Conservation (phyloP, 768 basidiomycete genomes). For the Auriscalpium orientale region DNA sequence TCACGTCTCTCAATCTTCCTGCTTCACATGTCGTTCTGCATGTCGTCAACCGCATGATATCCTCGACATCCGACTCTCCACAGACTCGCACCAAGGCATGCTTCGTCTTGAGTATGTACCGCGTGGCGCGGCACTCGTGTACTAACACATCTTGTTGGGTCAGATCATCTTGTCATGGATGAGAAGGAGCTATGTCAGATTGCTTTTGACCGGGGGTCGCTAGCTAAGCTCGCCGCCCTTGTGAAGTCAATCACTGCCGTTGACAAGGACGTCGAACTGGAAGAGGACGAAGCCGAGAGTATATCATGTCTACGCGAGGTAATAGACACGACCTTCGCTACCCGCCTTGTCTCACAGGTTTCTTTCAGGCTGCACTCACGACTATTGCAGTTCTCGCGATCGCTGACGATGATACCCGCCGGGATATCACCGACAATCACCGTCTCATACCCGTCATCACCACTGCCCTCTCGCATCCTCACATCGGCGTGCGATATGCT, state of each 20-base stretch:
- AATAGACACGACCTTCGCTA: conserved; percentile 5
- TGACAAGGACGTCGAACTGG: conserved; percentile 42
- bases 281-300: conserved; percentile 64
- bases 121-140: background rate
- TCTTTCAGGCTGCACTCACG: conserved; percentile 58
- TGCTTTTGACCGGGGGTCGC: conserved; percentile 63
- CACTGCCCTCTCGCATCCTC: conserved; percentile 47
- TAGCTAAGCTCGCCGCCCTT: conserved; percentile 45
- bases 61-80: conserved; percentile 32
- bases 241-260: conserved; percentile 48
- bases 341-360: conserved; percentile 1
- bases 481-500: conserved; percentile 74
- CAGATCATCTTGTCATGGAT: conserved; percentile 66
- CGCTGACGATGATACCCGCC: conserved; percentile 65
- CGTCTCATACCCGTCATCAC: conserved; percentile 49
- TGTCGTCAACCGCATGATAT: conserved; percentile 56
- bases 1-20: conserved; percentile 32
- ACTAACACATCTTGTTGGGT: background rate
- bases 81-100: conserved; percentile 57
- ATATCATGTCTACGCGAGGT: conserved; percentile 59
- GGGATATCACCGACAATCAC: conserved; percentile 53
- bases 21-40: conserved; percentile 58
- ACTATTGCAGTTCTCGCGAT: conserved; percentile 67
- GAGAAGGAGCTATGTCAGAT: conserved; percentile 56
- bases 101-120: conserved; percentile 60